Evolutionary conservation across 371 early-diverging fungal species (phyloP).

Genomic region (Saksenaea vasiformis): DNA sequence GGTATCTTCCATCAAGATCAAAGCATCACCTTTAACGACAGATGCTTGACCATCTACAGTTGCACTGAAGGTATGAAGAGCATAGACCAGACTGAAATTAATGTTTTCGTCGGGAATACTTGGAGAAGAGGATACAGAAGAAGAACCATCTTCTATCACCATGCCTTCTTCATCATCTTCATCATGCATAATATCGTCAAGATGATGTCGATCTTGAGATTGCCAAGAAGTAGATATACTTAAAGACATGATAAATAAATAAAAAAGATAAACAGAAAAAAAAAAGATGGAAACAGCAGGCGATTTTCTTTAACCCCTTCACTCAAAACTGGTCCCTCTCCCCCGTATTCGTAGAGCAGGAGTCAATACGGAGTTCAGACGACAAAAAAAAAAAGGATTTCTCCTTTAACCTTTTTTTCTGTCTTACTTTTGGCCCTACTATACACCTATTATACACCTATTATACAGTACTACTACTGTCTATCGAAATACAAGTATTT

Average conservation of each 20-base stretch:
- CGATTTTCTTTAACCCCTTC: not conserved
- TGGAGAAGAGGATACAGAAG: constrained; percentile 54
- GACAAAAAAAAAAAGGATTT: not conserved
- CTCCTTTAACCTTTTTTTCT: constrained; percentile 1
- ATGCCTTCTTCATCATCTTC: constrained; percentile 50
- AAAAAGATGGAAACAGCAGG: not conserved
- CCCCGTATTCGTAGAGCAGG: constrained; percentile 1
- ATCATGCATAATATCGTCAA: not conserved
- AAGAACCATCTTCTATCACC: constrained; percentile 29
- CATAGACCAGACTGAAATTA: constrained; percentile 79
- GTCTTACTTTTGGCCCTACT: not conserved
- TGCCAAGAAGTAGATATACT: constrained; percentile 2
- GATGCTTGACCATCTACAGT: constrained; percentile 92
- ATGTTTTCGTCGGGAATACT: constrained; percentile 74
- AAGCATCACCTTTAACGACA: constrained; percentile 86
- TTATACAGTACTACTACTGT: no score
- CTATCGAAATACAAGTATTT: not conserved
- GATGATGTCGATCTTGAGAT: not conserved
- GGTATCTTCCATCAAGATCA: constrained; percentile 88
- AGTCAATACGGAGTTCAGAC: constrained; percentile 3
- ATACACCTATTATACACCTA: not conserved
- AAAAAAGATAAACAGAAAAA: no score
- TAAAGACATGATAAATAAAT: not conserved
- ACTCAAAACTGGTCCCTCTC: not conserved
- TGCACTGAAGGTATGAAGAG: constrained; percentile 91